Percentiles rank a stretch among this genome's conserved stretches.
phyloP scores from a whole-genome alignment of 1,139 yeast species.

The Schwanniomyces etchellsii region DNA sequence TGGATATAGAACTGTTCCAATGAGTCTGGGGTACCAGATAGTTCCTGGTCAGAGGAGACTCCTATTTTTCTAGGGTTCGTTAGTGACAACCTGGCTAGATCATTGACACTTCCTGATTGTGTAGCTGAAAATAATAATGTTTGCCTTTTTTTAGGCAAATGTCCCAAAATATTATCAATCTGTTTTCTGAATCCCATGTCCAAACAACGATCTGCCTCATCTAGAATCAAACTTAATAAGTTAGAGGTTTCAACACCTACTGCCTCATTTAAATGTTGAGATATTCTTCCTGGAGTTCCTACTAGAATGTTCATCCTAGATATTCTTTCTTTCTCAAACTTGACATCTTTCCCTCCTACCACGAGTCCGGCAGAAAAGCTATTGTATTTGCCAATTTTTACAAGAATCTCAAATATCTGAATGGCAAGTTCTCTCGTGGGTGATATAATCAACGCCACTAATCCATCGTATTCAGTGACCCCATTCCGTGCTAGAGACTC shows the following conservation, averaged over 20 bases:
- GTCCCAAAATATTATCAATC: conserved; percentile 77
- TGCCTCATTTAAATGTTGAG: conserved; percentile 94
- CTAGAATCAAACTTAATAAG: conserved; percentile 77
- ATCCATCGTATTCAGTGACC: conserved; percentile 87
- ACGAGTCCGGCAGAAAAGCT: conserved; percentile 90
- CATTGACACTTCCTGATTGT: conserved; percentile 81
- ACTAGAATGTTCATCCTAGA: conserved; percentile 79
- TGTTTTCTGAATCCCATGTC: conserved; percentile 96
- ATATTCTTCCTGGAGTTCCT: conserved; percentile 93
- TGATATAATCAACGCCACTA: conserved; percentile 86
- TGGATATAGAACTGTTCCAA: conserved; percentile 78
- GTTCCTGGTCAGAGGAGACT: conserved; percentile 43
- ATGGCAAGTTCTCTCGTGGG: conserved; percentile 95
- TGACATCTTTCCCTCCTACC: conserved; percentile 94
- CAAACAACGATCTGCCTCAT: conserved; percentile 93
- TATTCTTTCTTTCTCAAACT: conserved; percentile 81
- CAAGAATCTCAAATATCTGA: conserved; percentile 86
- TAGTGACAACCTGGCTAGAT: conserved; percentile 82
- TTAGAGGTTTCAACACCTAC: conserved; percentile 78
- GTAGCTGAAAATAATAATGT: conserved; percentile 91
- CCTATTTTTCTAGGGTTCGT: conserved; percentile 74
- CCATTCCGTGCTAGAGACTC: conserved; percentile 66
- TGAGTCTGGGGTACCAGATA: conserved; percentile 72
- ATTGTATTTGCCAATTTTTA: conserved; percentile 76
- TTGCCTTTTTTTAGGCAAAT: conserved; percentile 81